Evolutionary conservation across 148 eudicot genomes (phyloP).

Genomic region (Suaeda aralocaspica): DNA sequence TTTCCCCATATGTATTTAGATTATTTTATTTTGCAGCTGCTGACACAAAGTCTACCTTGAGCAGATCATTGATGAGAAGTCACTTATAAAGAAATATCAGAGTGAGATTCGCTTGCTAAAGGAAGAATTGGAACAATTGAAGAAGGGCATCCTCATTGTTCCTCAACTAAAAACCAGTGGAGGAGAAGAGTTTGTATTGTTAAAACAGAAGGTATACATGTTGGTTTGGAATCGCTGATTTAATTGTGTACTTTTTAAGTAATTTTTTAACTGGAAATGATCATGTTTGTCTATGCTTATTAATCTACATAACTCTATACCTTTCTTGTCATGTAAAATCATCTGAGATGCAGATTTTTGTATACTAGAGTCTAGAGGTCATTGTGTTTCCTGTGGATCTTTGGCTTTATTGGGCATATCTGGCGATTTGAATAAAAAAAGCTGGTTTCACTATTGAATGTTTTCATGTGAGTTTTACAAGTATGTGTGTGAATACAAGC

Average conservation of each 20-base stretch:
- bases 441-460: background rate
- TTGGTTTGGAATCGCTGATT: background rate
- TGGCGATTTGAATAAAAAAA: background rate
- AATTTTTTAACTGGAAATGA: background rate
- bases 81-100: slow-evolving; percentile 98
- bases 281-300: background rate
- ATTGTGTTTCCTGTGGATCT: background rate
- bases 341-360: background rate
- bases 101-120: slow-evolving; percentile 82
- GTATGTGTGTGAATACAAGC: too few relatives aligned
- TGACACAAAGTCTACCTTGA: slow-evolving; percentile 9
- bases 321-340: background rate
- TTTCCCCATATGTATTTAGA: slow-evolving; percentile 8
- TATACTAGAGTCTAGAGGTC: background rate
- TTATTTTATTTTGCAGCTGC: slow-evolving; percentile 19
- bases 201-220: slow-evolving; percentile 77
- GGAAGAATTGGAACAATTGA: slow-evolving; percentile 91
- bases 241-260: background rate
- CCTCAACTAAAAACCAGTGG: slow-evolving; percentile 63
- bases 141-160: slow-evolving; percentile 67
- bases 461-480: too few relatives aligned
- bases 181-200: slow-evolving; percentile 67
- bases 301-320: background rate
- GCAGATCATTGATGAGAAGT: slow-evolving; percentile 98
- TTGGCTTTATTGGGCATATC: background rate